Conservation (phyloP, 106 monocot species). For the Platanthera zijinensis region DNA sequence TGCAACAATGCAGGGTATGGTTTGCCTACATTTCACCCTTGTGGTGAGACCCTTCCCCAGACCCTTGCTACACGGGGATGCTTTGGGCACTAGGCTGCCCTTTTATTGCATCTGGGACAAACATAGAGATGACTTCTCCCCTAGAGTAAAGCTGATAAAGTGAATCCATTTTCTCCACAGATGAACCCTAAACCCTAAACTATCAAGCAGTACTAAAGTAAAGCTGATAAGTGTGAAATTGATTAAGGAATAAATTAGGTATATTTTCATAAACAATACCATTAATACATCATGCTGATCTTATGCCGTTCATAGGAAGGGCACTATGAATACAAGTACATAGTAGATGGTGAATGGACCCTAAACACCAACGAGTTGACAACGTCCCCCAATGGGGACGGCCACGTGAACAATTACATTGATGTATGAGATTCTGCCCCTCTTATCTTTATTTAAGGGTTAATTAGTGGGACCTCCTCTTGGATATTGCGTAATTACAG, state of each 20-base stretch:
- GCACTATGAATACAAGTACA: conserved; percentile 91
- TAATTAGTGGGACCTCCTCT: too few species aligned
- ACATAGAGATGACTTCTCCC: neutral
- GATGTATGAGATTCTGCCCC: neutral
- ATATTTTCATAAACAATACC: neutral
- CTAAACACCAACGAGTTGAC: conserved; percentile 52
- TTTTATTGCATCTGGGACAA: neutral
- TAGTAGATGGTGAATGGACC: conserved; percentile 74
- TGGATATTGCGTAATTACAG: too few species aligned
- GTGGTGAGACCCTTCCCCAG: too few species aligned
- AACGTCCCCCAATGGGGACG: conserved; percentile 55
- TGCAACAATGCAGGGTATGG: too few species aligned
- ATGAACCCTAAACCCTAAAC: neutral
- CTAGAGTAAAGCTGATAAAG: neutral
- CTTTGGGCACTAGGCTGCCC: neutral
- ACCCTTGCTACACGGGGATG: too few species aligned
- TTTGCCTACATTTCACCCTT: too few species aligned
- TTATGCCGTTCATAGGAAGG: conserved; percentile 44
- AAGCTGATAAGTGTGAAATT: neutral
- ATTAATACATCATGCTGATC: neutral
- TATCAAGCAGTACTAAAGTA: neutral
- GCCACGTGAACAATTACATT: conserved; percentile 79
- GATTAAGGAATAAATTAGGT: neutral
- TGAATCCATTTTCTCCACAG: neutral
- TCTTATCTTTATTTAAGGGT: neutral